Percentiles rank a stretch among this genome's conserved stretches.
Evolutionary conservation across 2,329 filamentous ascomycete genomes (phyloP).

Genomic region (Penicillium sp.): DNA sequence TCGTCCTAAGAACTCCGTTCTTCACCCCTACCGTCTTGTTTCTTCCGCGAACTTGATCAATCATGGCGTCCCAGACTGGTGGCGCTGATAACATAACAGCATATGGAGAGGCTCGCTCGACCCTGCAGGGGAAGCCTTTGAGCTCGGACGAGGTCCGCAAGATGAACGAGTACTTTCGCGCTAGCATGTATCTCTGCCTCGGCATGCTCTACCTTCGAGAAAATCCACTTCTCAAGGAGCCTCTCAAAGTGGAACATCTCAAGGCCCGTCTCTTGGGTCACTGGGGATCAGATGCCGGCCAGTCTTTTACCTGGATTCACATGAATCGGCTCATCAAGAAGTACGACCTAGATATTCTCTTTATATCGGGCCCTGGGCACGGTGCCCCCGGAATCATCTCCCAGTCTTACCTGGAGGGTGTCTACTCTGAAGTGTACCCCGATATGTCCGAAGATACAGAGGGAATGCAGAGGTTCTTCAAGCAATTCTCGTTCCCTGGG

Average conservation of each 20-base stretch:
- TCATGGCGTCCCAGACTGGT: slow-evolving; percentile 30
- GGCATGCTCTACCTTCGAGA: slow-evolving; percentile 78
- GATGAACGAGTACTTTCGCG: slow-evolving; percentile 71
- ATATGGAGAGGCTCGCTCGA: slow-evolving; percentile 65
- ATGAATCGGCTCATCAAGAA: slow-evolving; percentile 81
- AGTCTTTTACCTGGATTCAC: slow-evolving; percentile 78
- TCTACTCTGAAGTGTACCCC: slow-evolving; percentile 74
- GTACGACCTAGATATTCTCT: slow-evolving; percentile 69
- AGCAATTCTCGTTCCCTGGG: slow-evolving; percentile 78
- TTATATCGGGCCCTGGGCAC: slow-evolving; percentile 74
- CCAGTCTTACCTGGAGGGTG: slow-evolving; percentile 73
- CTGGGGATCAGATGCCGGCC: slow-evolving; percentile 77
- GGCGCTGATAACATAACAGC: slow-evolving; percentile 54
- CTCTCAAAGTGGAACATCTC: slow-evolving; percentile 66
- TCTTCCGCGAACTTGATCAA: background rate
- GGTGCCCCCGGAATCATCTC: slow-evolving; percentile 74
- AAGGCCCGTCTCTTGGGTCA: slow-evolving; percentile 73
- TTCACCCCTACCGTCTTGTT: background rate
- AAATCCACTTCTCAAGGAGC: slow-evolving; percentile 70
- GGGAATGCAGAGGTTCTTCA: slow-evolving; percentile 74
- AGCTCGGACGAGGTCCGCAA: slow-evolving; percentile 64
- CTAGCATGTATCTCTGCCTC: slow-evolving; percentile 70
- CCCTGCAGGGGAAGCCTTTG: slow-evolving; percentile 61
- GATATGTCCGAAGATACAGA: slow-evolving; percentile 67
- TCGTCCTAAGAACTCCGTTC: background rate